Evolutionary conservation across 441 rosid species (phyloP).

Genomic region (Croton setiger): DNA sequence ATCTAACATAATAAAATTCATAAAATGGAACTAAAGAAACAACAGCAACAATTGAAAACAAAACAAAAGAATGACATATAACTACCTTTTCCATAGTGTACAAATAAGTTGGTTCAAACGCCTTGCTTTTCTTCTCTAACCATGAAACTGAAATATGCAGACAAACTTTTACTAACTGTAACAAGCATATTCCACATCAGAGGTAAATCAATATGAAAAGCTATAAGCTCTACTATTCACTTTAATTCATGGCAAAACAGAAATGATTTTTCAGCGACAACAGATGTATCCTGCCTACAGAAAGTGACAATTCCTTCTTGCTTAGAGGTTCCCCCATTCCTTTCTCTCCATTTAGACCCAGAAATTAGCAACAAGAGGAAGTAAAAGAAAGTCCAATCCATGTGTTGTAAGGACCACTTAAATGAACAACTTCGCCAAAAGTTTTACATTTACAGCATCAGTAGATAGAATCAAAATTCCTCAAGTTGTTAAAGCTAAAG

Average conservation of each 20-base stretch:
- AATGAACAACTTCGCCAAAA: neutral
- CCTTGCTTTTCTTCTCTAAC: constrained; percentile 81
- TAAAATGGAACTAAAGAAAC: neutral
- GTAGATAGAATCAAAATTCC: neutral
- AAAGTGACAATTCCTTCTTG: neutral
- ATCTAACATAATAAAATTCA: constrained; percentile 8
- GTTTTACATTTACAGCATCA: neutral
- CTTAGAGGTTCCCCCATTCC: neutral
- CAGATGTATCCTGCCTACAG: neutral
- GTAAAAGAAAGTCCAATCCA: neutral
- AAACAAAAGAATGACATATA: constrained; percentile 21
- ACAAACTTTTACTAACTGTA: constrained; percentile 4
- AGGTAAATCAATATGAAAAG: neutral
- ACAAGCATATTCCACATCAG: constrained; percentile 4
- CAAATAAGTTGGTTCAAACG: constrained; percentile 82
- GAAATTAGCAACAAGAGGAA: neutral
- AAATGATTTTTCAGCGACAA: neutral
- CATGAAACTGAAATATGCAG: constrained; percentile 55
- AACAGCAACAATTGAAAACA: neutral
- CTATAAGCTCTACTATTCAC: neutral
- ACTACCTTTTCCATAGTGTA: constrained; percentile 98
- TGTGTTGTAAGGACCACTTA: neutral
- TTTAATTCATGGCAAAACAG: neutral
- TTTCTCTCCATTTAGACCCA: neutral
- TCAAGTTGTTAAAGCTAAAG: neutral